phyloP scores from a whole-genome alignment of 139 green algal species.

The Astrephomene gubernaculifera region DNA sequence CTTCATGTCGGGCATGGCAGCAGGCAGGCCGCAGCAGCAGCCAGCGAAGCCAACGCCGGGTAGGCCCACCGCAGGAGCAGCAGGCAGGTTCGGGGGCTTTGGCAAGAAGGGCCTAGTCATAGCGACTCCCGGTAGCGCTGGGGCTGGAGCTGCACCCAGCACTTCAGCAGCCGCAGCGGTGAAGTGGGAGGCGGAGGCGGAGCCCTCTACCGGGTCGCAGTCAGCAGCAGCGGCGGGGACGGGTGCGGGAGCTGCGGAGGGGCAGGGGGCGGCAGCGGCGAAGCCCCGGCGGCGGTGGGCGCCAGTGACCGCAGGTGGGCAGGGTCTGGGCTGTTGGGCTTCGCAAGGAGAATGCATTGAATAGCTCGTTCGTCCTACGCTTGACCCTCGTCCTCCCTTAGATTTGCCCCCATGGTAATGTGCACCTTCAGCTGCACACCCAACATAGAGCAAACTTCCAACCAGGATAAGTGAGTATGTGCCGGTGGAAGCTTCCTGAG shows the following conservation, averaged over 20 bases:
- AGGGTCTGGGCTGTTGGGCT: no score
- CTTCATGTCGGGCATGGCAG: constrained; percentile 86
- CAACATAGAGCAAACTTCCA: no score
- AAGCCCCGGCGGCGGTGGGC: constrained; percentile 77
- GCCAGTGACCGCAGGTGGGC: neutral
- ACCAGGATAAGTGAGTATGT: no score
- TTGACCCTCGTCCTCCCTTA: no score
- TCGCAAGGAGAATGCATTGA: no score
- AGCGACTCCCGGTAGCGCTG: neutral
- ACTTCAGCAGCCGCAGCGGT: neutral
- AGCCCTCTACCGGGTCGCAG: no score
- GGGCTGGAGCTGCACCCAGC: neutral
- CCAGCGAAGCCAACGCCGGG: neutral
- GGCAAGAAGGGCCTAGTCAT: constrained; percentile 15
- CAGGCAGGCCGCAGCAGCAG: neutral
- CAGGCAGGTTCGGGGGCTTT: neutral
- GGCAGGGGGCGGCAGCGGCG: constrained; percentile 12
- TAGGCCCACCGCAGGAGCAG: neutral
- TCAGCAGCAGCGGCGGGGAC: neutral
- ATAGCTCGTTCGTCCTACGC: no score
- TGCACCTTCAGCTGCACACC: no score
- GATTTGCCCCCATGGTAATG: no score
- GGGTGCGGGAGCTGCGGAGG: neutral
- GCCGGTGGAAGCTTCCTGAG: no score
- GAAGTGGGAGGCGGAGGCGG: no score